Base-by-base conservation (phyloP, 345 rosid genomes). In the Moricandia arvensis region DNA sequence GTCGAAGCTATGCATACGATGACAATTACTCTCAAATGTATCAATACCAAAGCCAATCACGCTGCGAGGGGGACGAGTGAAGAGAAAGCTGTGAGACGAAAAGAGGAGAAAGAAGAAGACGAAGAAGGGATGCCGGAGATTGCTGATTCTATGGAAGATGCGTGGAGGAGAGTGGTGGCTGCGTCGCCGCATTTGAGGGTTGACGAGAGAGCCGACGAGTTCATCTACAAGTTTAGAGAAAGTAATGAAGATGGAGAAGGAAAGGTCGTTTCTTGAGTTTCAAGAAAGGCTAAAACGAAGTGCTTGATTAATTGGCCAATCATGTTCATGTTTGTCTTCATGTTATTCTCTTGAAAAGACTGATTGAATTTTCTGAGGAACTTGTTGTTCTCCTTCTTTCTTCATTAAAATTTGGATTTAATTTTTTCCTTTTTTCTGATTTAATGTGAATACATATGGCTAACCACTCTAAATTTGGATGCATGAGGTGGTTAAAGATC, bases 191-290 rank as follows among this genome's bases (percentile, higher is more conserved):
- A 88, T 75, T 69, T 89, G 33, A 81, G 90, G 69, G 96, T 93
- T 55, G 84, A 93, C 58, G 97, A 91, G 58, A 83, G 90, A 78
- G 98, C 98, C 8, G 97, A 91, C 4, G 98, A 93, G 68, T 93
- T 93, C 26, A 93, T 93, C 26, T 49, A 66, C 41, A 88, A 88
- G 79, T 85, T 91, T 73, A 85, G 70, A 64, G 83, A 88, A 61
- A 92, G 86, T 31, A n/a, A 86, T 87, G 77, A 87, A 79, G 80
- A 79, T 91, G 15, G 89, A 88, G 75, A 88, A 88, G 68, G 91
- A 88, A 63, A 85, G 75, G 60, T 90, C 91, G 0, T 71, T 77
- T 65, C 78, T 83, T 73, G 94, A 90, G 59, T 86, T 79, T 35
- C 83, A 90, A 76, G 92, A 93, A 78, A 89, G 88, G 92, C 61